Percentiles rank a stretch among this genome's conserved stretches.
These are phyloP conservation scores for Cyclanthera cordifolia DNA, from an alignment of 306 rosid species.

Conservation along the genomic window DNA sequence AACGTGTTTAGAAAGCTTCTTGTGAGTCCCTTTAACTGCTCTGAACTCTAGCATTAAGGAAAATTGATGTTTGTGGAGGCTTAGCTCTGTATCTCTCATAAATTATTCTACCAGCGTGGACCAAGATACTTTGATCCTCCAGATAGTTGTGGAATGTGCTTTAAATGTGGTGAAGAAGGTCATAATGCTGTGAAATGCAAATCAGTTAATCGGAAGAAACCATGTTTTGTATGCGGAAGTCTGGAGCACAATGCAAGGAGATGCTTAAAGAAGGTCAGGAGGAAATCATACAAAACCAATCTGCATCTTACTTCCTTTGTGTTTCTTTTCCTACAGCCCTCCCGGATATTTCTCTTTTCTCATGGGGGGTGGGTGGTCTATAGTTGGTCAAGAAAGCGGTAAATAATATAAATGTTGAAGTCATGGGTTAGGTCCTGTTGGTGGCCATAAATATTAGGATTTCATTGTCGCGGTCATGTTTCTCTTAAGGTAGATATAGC, in stretches of 20 bases:
- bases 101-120: conserved; percentile 63
- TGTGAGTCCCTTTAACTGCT: conserved; percentile 50
- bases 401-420: neutral
- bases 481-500: neutral
- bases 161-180: conserved; percentile 85
- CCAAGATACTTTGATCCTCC: conserved; percentile 97
- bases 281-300: neutral
- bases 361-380: neutral
- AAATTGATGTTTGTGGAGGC: conserved; percentile 25
- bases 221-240: conserved; percentile 85
- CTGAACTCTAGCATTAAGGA: conserved; percentile 28
- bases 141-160: conserved; percentile 76
- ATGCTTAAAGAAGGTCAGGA: conserved; percentile 58
- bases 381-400: neutral
- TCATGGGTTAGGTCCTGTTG: neutral
- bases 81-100: conserved; percentile 34
- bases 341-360: neutral
- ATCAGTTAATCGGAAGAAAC: conserved; percentile 48
- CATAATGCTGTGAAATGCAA: conserved; percentile 69
- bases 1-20: conserved; percentile 70
- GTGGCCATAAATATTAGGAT: neutral
- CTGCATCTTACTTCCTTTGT: neutral
- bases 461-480: neutral
- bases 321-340: neutral
- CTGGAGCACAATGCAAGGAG: conserved; percentile 64